Conservation (phyloP, 495 filamentous ascomycete genomes). For the Aspergillus bertholletiae region DNA sequence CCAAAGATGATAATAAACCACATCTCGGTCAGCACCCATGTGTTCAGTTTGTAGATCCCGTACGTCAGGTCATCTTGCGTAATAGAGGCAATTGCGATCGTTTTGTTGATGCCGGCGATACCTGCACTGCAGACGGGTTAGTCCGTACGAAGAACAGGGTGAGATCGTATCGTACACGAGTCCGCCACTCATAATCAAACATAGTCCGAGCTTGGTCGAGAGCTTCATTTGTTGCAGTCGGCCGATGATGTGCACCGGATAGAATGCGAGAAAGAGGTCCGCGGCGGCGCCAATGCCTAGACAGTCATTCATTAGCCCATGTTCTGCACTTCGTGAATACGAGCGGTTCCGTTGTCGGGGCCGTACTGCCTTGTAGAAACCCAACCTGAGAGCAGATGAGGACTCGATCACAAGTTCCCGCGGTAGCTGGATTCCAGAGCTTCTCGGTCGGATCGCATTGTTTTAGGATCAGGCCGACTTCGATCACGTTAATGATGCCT, state of each 20-base stretch:
- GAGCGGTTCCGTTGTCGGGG: too few relatives aligned
- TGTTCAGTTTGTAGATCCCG: conserved; percentile 19
- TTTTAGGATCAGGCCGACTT: conserved; percentile 20
- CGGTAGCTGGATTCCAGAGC: conserved; percentile 21
- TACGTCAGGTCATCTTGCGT: conserved; percentile 18
- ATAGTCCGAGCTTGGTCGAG: conserved; percentile 30
- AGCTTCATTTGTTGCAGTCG: conserved; percentile 25
- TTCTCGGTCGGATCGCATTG: conserved; percentile 24
- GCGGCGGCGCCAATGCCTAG: conserved; percentile 24
- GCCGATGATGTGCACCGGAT: conserved; percentile 31
- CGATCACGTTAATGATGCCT: conserved; percentile 18
- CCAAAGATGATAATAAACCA: conserved; percentile 32
- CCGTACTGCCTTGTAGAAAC: conserved; percentile 24
- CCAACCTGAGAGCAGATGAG: conserved; percentile 16
- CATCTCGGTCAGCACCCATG: conserved; percentile 26
- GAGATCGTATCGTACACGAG: conserved; percentile 25
- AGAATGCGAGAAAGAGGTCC: conserved; percentile 31
- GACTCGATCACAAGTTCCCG: conserved; percentile 22
- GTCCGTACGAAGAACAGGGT: neutral
- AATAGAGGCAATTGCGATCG: conserved; percentile 21
- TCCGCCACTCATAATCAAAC: conserved; percentile 34
- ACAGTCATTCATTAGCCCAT: neutral
- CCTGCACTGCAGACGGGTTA: conserved; percentile 15
- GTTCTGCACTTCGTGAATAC: too few relatives aligned
- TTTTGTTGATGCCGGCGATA: conserved; percentile 26